Conservation (phyloP, 1,284 basidiomycete genomes). For the Cronartium quercuum region DNA sequence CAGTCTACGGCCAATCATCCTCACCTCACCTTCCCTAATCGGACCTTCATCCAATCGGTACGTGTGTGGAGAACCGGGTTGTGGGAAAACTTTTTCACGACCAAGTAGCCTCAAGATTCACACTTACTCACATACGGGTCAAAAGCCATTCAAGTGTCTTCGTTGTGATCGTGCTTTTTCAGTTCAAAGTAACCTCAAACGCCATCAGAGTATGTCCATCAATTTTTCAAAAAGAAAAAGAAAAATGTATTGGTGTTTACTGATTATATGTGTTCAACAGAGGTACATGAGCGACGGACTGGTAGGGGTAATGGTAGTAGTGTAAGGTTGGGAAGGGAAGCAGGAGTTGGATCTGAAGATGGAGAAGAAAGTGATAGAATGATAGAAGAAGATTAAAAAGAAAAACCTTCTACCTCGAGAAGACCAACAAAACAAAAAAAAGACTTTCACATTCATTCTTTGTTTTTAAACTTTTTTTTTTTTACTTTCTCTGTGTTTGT, state of each 20-base stretch:
- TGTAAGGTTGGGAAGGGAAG: background rate
- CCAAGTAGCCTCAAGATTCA: slow-evolving; percentile 28
- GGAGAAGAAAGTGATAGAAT: background rate
- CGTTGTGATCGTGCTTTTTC: slow-evolving; percentile 34
- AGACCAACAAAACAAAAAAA: too few species aligned
- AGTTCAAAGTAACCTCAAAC: slow-evolving; percentile 35
- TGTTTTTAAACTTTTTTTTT: too few species aligned
- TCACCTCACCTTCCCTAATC: background rate
- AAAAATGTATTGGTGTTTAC: background rate
- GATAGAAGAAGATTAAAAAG: too few species aligned
- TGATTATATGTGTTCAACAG: background rate
- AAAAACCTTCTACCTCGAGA: too few species aligned
- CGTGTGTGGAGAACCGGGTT: slow-evolving; percentile 19
- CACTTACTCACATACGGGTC: slow-evolving; percentile 31
- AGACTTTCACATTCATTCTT: too few species aligned
- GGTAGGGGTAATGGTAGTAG: background rate
- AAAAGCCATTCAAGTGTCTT: slow-evolving; percentile 37
- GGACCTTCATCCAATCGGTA: slow-evolving; percentile 5
- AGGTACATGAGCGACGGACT: slow-evolving; percentile 25
- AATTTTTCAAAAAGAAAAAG: background rate
- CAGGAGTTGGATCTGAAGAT: background rate
- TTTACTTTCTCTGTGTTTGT: too few species aligned
- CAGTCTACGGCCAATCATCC: too few species aligned
- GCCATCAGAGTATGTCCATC: slow-evolving; percentile 29
- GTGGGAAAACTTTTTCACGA: slow-evolving; percentile 33